Evolutionary conservation across 352 stramenopile genomes (phyloP).

Genomic region (Globisporangium uncinulatum): DNA sequence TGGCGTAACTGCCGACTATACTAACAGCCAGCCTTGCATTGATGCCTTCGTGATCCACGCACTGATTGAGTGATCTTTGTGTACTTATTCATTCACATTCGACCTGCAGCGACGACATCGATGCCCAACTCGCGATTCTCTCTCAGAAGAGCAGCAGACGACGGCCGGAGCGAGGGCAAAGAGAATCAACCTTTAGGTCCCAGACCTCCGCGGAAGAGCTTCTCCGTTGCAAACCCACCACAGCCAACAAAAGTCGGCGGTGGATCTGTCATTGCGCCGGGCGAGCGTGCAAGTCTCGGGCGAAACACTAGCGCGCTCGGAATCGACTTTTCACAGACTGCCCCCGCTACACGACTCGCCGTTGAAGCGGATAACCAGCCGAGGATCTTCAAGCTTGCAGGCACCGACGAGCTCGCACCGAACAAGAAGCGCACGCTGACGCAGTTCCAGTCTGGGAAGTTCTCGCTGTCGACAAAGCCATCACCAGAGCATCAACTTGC

Average conservation of each 20-base stretch:
- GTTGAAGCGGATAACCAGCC: background rate
- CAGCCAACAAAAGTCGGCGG: background rate
- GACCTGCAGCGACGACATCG: no score
- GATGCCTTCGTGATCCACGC: no score
- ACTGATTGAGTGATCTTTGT: no score
- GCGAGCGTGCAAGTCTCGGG: background rate
- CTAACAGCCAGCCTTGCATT: no score
- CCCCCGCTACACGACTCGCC: background rate
- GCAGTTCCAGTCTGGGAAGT: slow-evolving; percentile 3
- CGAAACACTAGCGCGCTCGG: background rate
- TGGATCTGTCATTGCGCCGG: background rate
- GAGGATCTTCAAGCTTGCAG: background rate
- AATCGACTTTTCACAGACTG: background rate
- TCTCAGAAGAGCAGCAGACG: no score
- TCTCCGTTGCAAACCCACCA: background rate
- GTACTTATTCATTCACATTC: no score
- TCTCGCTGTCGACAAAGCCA: slow-evolving; percentile 6
- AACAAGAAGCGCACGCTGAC: slow-evolving; percentile 15
- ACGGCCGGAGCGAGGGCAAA: no score
- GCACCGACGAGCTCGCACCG: background rate
- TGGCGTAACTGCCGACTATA: no score
- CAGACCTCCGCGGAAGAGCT: background rate
- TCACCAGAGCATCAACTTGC: background rate
- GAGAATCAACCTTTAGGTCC: no score
- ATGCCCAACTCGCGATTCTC: no score